These are phyloP conservation scores for Amauroascus niger DNA, from an alignment of 2,329 filamentous ascomycete species.

Conservation along the genomic window DNA sequence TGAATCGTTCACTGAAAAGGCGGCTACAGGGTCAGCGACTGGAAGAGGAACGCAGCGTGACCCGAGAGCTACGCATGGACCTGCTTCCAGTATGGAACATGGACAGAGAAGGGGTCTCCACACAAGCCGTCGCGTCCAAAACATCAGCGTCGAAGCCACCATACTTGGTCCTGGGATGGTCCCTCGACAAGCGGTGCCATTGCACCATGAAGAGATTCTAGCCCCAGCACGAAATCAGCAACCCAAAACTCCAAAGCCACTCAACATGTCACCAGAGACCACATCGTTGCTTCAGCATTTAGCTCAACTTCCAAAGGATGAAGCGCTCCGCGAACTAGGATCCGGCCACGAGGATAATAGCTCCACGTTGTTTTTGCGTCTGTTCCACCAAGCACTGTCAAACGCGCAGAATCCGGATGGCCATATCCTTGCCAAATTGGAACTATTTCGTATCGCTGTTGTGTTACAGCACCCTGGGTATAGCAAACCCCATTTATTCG, in stretches of 20 bases:
- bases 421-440: conserved; percentile 24
- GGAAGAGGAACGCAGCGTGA: conserved; percentile 16
- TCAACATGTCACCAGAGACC: conserved; percentile 1
- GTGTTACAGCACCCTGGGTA: conserved; percentile 34
- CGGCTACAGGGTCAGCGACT: conserved; percentile 18
- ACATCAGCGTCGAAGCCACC: neutral
- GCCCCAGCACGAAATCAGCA: neutral
- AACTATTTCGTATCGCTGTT: conserved; percentile 32
- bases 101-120: conserved; percentile 19
- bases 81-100: conserved; percentile 17
- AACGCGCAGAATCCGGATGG: conserved; percentile 26
- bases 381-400: conserved; percentile 31
- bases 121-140: conserved; percentile 12
- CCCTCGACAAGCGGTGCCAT: neutral
- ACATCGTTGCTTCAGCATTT: conserved; percentile 24
- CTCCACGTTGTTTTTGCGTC: conserved; percentile 37
- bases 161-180: neutral
- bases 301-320: conserved; percentile 24
- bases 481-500: conserved; percentile 26
- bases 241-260: neutral
- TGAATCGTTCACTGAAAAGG: conserved; percentile 9
- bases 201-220: neutral
- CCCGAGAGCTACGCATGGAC: conserved; percentile 13
- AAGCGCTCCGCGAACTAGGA: conserved; percentile 30
- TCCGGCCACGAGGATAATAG: conserved; percentile 27